Evolutionary conservation across 345 rosid genomes (phyloP), one percentile per base, ranked within the genome.

Genomic region (Linum lewisii): DNA sequence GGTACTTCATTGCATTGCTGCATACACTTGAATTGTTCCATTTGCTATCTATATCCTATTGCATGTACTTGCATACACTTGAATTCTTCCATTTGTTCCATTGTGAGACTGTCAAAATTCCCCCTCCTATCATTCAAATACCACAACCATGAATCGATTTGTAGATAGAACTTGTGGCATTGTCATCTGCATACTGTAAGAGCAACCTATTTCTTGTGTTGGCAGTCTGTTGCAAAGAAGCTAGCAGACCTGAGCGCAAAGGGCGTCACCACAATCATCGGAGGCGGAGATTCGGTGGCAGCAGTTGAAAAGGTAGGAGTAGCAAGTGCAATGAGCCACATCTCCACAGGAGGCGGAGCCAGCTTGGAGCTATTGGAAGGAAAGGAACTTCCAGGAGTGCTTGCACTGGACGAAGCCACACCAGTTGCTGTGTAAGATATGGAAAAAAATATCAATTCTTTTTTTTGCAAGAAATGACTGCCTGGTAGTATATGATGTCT

Each of bases 341-440:
- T 87, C 66, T 87, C 95, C 58, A 87, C 92, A 0, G 95, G 95
- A 65, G 95, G 95, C 1, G 95, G 95, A 72, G 95, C 95, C 19
- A 84, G 95, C 76, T 82, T 87, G 82, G 95, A 87, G 73, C 72
- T 87, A 75, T 74, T 87, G 63, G 95, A 87, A 68, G 95, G 95
- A 2, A 84, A 87, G 70, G 80, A 74, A 62, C 92, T 87, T 66
- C 95, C 95, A 5, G 92, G 92, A 76, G 92, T 87, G 54, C 66
- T 84, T 29, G 95, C 95, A 62, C 85, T 87, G 11, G 89, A 87
- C 6, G 92, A 87, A 56, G 95, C 89, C 36, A 21, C 5, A 44
- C 72, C 70, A 23, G 81, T 78, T 58, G 72, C 81, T 2, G 85
- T 69, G 69, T 81, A 73, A 72, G 77, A 63, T 65, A 53, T 4